Conservation (phyloP, 352 stramenopile genomes). For the Phytophthora podocarpi region DNA sequence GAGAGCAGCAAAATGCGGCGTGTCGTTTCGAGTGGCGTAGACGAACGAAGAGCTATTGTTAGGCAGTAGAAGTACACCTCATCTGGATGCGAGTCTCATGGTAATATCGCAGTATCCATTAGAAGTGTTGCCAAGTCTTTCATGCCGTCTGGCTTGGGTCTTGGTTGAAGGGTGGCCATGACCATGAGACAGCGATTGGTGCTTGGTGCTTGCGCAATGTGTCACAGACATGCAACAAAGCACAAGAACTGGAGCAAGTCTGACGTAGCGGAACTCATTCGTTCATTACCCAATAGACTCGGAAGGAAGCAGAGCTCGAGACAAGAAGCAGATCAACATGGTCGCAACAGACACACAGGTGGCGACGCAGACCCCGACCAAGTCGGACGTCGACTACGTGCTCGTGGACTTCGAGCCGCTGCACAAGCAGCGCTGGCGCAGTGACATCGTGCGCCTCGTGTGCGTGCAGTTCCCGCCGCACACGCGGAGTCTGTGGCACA, state of each 20-base stretch:
- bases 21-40: no score
- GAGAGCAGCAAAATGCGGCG: no score
- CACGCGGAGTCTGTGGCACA: conserved; percentile 47
- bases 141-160: no score
- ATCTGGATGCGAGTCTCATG: no score
- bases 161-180: neutral
- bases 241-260: conserved; percentile 17
- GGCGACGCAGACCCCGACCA: neutral
- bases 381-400: conserved; percentile 36
- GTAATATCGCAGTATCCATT: no score
- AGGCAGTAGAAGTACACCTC: no score
- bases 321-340: conserved; percentile 10
- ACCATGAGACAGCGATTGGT: conserved; percentile 16
- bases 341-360: neutral
- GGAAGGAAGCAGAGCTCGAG: neutral
- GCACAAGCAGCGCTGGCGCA: conserved; percentile 51
- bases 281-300: conserved; percentile 22
- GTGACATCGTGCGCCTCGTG: conserved; percentile 40
- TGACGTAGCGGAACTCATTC: conserved; percentile 10
- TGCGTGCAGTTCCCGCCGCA: conserved; percentile 45
- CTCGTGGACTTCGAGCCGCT: conserved; percentile 51
- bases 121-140: no score
- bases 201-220: conserved; percentile 19
- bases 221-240: conserved; percentile 27
- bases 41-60: no score